Base-by-base conservation (phyloP, 1,139 yeast species). In the Schwanniomyces etchellsii region DNA sequence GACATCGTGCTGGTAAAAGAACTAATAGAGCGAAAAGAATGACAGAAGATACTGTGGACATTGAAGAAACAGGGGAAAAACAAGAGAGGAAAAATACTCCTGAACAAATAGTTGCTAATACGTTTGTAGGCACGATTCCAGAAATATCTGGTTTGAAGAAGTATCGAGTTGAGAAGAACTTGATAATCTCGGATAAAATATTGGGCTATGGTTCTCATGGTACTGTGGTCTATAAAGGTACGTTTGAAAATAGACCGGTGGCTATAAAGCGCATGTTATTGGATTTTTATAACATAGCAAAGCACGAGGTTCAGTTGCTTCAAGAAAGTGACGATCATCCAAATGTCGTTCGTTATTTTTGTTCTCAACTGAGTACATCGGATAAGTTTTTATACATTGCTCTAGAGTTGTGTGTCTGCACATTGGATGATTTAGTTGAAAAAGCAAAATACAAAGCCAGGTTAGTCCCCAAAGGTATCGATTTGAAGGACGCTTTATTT, bases 281-380 rank as follows among this genome's bases (percentile, higher is more conserved):
- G 24, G 96, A 89, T 49, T 91, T 89, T 48, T 91, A 83, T 55
- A 96, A 91, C 48, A 77, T 91, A 36, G 98, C 98, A 3, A 81
- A 89, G n/a, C 95, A 86, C 44, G 98, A 91, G 50, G 94, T 93
- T 9, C 70, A 82, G 17, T 57, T 89, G 15, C 59, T 91, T 26
- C 95, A 91, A 38, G 96, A 89, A 50, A 84, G 95, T 55, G 99
- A 91, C 48, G 96, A 88, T 52, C 97, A 91, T 53, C 94, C 96
- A 1, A 93, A 91, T 51, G 97, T 91, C 11, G 77, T 93, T 14
- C 65, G 98, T 33, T 91, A 91, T 52, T 91, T 78, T 50, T 91
- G 96, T 57, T 88, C 95, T 16, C 94, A 91, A 50, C 78, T 83
- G 27, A 81, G 84, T 25, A 59, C 55, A 24, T 48, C 60, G 9